phyloP scores from a whole-genome alignment of 805 yeast genomes.

The Ogataea trehalophila region DNA sequence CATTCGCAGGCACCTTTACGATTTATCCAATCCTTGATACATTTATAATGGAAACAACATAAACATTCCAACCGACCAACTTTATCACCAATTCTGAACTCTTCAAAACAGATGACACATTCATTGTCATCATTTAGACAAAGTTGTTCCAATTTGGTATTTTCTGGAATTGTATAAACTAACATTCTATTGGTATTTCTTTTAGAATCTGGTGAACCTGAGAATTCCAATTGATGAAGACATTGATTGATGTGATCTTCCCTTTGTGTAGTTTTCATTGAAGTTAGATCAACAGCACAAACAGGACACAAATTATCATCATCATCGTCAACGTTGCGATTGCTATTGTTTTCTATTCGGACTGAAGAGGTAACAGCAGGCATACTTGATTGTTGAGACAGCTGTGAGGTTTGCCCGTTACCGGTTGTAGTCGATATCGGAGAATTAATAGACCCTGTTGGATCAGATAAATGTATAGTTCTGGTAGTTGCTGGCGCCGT shows the following conservation, averaged over 20 bases:
- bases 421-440: not conserved
- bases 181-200: conserved; percentile 76
- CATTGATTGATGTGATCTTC: conserved; percentile 73
- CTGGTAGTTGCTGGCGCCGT: conserved; percentile 11
- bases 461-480: conserved; percentile 8
- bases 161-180: conserved; percentile 56
- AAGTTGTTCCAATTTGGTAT: conserved; percentile 23
- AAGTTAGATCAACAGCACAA: conserved; percentile 30
- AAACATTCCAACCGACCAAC: conserved; percentile 92
- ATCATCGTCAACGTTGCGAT: conserved; percentile 4
- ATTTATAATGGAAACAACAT: conserved; percentile 87
- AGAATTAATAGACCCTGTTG: not conserved
- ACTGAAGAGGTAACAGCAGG: not conserved
- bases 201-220: conserved; percentile 55
- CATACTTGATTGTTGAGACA: too few relatives aligned
- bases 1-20: conserved; percentile 82
- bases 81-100: conserved; percentile 75
- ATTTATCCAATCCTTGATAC: conserved; percentile 89
- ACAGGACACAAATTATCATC: conserved; percentile 41
- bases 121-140: conserved; percentile 49
- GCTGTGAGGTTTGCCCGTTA: too few relatives aligned
- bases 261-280: conserved; percentile 30
- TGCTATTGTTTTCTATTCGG: not conserved
- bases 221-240: conserved; percentile 52
- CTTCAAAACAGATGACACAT: conserved; percentile 93